Conservation (phyloP, 306 rosid species). For the Amphicarpaea edgeworthii region DNA sequence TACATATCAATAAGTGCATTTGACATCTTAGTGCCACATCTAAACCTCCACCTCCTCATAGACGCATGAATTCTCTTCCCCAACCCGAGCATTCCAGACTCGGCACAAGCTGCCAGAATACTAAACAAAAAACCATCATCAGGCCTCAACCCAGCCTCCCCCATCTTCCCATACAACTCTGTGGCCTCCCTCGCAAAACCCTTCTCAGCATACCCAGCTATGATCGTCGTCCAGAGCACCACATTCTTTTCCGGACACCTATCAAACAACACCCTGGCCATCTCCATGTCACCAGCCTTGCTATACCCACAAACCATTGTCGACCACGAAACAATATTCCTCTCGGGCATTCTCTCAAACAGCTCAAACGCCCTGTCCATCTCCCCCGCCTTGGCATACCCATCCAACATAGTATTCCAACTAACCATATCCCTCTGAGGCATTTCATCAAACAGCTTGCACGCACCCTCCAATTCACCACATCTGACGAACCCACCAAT, state of each 20-base stretch:
- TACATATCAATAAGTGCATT: conserved; percentile 89
- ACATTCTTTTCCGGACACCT: conserved; percentile 72
- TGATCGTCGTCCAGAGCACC: conserved; percentile 82
- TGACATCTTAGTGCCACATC: conserved; percentile 67
- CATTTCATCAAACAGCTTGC: conserved; percentile 75
- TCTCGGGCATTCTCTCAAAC: conserved; percentile 74
- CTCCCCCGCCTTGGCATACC: conserved; percentile 63
- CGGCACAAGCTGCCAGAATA: conserved; percentile 75
- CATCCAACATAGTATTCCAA: conserved; percentile 90
- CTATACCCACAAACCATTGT: conserved; percentile 77
- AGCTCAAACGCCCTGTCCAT: conserved; percentile 71
- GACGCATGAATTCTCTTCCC: conserved; percentile 75
- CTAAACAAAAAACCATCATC: conserved; percentile 69
- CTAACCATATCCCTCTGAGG: conserved; percentile 75
- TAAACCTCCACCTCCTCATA: conserved; percentile 56
- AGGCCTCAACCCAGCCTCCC: conserved; percentile 63
- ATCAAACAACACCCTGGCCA: conserved; percentile 78
- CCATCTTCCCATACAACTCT: conserved; percentile 69
- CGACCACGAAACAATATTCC: conserved; percentile 84
- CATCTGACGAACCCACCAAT: conserved; percentile 65
- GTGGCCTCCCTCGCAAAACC: conserved; percentile 68
- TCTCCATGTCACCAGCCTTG: conserved; percentile 71
- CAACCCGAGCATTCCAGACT: conserved; percentile 74
- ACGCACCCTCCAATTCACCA: conserved; percentile 59
- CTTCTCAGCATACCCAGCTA: conserved; percentile 84